phyloP scores from a whole-genome alignment of 108 stramenopile genomes.

The Schizochytrium sp. region DNA sequence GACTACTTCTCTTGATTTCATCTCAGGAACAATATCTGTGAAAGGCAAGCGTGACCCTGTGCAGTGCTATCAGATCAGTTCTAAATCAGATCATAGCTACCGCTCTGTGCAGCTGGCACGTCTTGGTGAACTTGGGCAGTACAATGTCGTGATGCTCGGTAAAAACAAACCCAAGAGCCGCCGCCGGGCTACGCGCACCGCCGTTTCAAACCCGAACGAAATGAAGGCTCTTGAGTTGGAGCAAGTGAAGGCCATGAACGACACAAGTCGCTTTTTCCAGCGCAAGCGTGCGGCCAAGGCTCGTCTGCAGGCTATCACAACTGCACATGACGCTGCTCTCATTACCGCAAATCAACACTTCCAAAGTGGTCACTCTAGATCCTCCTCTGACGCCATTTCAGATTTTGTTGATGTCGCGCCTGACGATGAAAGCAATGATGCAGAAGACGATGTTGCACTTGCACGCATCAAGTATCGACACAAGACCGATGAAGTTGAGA shows the following conservation, averaged over 20 bases:
- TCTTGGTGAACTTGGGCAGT: not conserved
- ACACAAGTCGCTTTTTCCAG: not conserved
- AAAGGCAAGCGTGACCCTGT: constrained; percentile 37
- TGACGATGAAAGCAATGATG: not conserved
- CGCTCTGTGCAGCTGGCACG: constrained; percentile 42
- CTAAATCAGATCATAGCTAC: not conserved
- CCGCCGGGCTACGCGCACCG: not conserved
- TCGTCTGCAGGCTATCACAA: not conserved
- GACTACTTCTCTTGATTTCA: not conserved
- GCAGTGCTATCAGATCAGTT: constrained; percentile 37
- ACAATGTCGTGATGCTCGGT: constrained; percentile 9
- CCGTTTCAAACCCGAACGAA: not conserved
- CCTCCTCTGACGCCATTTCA: constrained; percentile 15
- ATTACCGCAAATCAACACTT: not conserved
- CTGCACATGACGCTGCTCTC: not conserved
- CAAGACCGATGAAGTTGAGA: not conserved
- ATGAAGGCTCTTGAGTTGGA: not conserved
- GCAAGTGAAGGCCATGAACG: constrained; percentile 41
- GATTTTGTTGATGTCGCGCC: not conserved
- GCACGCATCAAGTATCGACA: not conserved
- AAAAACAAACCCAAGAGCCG: constrained; percentile 44
- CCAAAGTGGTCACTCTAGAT: not conserved
- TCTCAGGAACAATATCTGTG: not conserved
- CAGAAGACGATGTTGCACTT: not conserved
- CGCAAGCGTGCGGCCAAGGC: not conserved